Conservation (phyloP, 768 basidiomycete genomes). For the Termitomyces heimii region DNA sequence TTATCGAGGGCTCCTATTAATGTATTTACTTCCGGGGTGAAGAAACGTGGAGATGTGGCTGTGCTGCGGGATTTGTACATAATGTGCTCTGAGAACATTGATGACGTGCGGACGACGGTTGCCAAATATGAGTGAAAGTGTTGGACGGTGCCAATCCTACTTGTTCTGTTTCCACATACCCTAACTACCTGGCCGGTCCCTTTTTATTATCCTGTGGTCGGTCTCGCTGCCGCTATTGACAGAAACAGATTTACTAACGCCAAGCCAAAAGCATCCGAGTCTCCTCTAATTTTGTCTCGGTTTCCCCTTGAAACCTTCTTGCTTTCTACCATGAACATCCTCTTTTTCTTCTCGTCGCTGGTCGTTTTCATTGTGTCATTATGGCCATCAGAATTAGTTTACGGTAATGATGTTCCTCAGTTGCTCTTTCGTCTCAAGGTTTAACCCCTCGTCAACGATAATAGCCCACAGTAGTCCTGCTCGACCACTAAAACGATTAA, state of each 20-base stretch:
- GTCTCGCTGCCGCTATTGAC: conserved; percentile 5
- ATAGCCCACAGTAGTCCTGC: conserved; percentile 44
- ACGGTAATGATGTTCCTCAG: conserved; percentile 23
- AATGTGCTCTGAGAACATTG: neutral
- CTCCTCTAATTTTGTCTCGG: conserved; percentile 8
- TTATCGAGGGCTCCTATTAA: neutral
- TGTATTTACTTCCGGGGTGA: neutral
- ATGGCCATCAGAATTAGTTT: conserved; percentile 22
- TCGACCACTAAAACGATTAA: conserved; percentile 42
- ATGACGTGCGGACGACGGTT: neutral
- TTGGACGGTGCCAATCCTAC: neutral
- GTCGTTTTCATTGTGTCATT: conserved; percentile 35
- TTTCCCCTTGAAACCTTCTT: conserved; percentile 10
- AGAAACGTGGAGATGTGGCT: conserved; percentile 1
- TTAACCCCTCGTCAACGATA: neutral
- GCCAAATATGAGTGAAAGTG: neutral
- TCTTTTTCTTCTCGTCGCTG: conserved; percentile 32
- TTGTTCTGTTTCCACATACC: neutral
- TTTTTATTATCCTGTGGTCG: conserved; percentile 5
- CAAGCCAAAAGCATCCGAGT: conserved; percentile 12
- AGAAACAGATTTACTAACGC: conserved; percentile 15
- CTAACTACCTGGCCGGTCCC: neutral
- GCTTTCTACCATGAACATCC: conserved; percentile 28
- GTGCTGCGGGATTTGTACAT: neutral
- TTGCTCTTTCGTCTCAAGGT: conserved; percentile 1